Conservation (phyloP, 495 filamentous ascomycete genomes). For the Penicillium arizonense region DNA sequence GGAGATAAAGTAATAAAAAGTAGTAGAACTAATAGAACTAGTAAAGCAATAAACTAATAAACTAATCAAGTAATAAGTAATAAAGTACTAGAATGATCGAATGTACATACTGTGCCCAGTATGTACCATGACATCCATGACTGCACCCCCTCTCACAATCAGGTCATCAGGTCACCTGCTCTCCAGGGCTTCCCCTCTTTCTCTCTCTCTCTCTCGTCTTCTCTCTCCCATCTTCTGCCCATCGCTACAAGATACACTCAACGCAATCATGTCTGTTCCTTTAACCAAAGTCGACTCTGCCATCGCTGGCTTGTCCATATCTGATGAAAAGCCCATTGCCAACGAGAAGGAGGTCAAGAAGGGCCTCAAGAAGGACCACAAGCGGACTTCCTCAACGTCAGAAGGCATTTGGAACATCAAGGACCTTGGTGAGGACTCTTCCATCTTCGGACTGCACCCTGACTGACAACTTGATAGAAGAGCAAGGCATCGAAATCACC, state of each 20-base stretch:
- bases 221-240: constrained; percentile 22
- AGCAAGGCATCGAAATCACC: constrained; percentile 67
- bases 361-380: constrained; percentile 57
- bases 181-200: constrained; percentile 22
- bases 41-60: background rate
- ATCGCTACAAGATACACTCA: constrained; percentile 11
- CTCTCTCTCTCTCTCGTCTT: constrained; percentile 12
- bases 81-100: background rate
- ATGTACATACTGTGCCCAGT: too few relatives aligned
- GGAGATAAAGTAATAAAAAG: background rate
- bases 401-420: constrained; percentile 76
- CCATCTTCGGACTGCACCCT: constrained; percentile 1
- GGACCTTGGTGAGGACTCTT: constrained; percentile 69
- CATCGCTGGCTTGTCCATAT: constrained; percentile 71
- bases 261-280: constrained; percentile 59
- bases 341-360: constrained; percentile 43
- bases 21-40: background rate
- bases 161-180: constrained; percentile 30
- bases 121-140: constrained; percentile 30
- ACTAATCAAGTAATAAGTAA: background rate
- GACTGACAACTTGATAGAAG: constrained; percentile 52
- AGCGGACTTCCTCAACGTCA: constrained; percentile 64
- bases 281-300: constrained; percentile 86
- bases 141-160: constrained; percentile 14
- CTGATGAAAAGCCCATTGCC: constrained; percentile 52